A percentile compares a stretch with the other conserved stretches of the same genome.
Evolutionary conservation across 306 rosid species (phyloP).

Genomic region (Vigna radiata): DNA sequence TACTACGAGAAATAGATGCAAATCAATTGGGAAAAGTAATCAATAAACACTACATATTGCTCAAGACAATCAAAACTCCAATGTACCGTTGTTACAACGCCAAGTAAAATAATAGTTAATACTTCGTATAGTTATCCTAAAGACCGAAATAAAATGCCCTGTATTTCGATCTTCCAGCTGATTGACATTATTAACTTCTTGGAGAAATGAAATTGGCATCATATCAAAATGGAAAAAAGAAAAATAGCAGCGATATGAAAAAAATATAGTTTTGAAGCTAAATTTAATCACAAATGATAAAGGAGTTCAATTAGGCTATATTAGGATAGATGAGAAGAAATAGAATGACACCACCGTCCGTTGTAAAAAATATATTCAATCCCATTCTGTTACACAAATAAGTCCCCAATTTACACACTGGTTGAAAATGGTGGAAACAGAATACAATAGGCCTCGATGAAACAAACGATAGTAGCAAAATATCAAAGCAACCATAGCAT

Average conservation of each 20-base stretch:
- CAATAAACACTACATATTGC: background rate
- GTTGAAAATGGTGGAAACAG: background rate
- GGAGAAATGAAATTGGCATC: conserved; percentile 7
- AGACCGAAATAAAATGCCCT: background rate
- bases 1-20: background rate
- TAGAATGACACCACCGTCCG: background rate
- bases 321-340: background rate
- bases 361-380: background rate
- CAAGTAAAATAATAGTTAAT: background rate
- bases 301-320: background rate
- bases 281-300: conserved; percentile 2
- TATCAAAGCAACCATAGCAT: background rate
- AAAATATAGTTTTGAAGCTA: background rate
- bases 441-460: background rate
- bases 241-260: background rate
- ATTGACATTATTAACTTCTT: background rate
- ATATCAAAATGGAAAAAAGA: conserved; percentile 7
- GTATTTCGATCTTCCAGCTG: background rate
- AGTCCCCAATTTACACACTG: background rate
- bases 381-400: background rate
- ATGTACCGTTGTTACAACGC: background rate
- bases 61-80: too few relatives aligned
- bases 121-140: conserved; percentile 3
- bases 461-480: background rate
- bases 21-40: background rate